Base-by-base conservation (phyloP, 1,139 yeast species). In the Pneumocystis murina region DNA sequence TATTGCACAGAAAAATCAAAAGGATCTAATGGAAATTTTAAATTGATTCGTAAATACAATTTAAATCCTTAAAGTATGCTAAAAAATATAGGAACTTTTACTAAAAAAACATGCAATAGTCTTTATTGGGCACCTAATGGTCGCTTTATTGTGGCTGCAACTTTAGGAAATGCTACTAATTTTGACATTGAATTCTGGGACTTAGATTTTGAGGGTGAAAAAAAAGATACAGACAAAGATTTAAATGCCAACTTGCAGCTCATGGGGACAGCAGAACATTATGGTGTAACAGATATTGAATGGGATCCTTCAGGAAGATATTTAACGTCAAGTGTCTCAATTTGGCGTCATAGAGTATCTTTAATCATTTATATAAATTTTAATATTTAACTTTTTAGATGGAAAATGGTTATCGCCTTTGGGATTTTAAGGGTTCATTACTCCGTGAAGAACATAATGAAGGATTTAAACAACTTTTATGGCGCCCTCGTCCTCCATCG, bases 241-340 rank as follows among this genome's bases (percentile, higher is more conserved):
- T 79, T 79, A 60, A 76, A 78, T 33, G 84, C 85, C 62, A 82
- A 82, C 68, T 80, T 87, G 69, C 84, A 85, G 73, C 80, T 81
- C 70, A 78, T 86, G 69, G 84, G 82, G 68, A 77, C 82, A 60
- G 86, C 84, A 66, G 83, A 82, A 70, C 86, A 80, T 73, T 80
- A 82, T 65, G 95, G 96, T 67, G 82, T 91, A 79, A 87, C 96
- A 64, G 89, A 86, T 73, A 74, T 90, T 68, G 79, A 85, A 64
- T 94, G 98, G 98, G 98, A 94, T 75, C 94, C 96, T 65, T 86
- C 96, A 60, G 98, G 98, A 69, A 83, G 97, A 76, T 90, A 79
- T 74, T 78, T 91, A 65, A 85, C 94, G 62, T 89, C 87, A 17
- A 87, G 94, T 88, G 88, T 96, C 5, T 86, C 96, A 20, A 75